Evolutionary conservation across 2,329 filamentous ascomycete genomes (phyloP).

Genomic region (Aspergillus puulaauensis): DNA sequence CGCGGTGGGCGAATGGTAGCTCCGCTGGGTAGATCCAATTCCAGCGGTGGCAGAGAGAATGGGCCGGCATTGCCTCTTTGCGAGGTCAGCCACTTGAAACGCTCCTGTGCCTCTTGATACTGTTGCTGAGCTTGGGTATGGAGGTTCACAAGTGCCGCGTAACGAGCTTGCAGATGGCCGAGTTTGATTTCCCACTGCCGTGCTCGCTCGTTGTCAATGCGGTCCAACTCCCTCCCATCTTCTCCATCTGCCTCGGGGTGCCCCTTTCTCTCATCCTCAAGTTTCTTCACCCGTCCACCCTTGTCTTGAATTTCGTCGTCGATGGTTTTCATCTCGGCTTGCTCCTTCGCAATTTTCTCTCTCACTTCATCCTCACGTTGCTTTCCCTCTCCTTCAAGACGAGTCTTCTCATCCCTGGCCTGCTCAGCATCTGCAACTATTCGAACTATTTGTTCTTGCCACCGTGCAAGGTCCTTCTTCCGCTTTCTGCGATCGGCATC

Average conservation of each 20-base stretch:
- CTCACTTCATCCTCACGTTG: constrained; percentile 42
- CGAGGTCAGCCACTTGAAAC: constrained; percentile 43
- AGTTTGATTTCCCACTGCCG: constrained; percentile 48
- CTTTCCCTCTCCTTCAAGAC: constrained; percentile 41
- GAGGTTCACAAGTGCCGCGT: constrained; percentile 42
- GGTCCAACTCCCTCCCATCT: constrained; percentile 51
- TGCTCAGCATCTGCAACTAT: constrained; percentile 52
- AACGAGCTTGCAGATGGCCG: constrained; percentile 42
- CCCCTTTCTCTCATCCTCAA: constrained; percentile 59
- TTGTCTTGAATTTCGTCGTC: constrained; percentile 64
- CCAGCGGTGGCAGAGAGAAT: constrained; percentile 43
- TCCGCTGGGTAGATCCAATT: constrained; percentile 42
- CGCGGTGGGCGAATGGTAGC: constrained; percentile 45
- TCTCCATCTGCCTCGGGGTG: constrained; percentile 49
- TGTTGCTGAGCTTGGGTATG: constrained; percentile 45
- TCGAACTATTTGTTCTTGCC: constrained; percentile 55
- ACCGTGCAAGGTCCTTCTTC: constrained; percentile 59
- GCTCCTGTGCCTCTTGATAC: constrained; percentile 48
- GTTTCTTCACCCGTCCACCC: constrained; percentile 58
- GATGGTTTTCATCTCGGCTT: constrained; percentile 53
- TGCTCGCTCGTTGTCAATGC: constrained; percentile 50
- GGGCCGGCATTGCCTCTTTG: constrained; percentile 39
- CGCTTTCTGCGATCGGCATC: constrained; percentile 61
- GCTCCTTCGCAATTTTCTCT: constrained; percentile 46
- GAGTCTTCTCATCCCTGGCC: constrained; percentile 43